Base-by-base conservation (phyloP, 2,329 filamentous ascomycete species). In the Exophiala bonariae region DNA sequence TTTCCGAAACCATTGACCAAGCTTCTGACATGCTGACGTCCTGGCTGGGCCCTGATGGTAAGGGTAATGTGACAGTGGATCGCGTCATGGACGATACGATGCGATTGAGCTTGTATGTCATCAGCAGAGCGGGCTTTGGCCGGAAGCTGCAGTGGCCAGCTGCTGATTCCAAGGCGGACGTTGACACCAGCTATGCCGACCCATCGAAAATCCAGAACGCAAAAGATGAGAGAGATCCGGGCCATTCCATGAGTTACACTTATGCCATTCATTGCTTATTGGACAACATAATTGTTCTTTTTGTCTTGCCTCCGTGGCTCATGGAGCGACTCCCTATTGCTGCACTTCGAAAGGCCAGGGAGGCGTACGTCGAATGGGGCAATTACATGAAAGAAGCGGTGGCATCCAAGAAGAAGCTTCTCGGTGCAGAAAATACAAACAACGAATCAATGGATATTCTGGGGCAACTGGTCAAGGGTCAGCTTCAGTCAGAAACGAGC, bases 71-170 rank as follows among this genome's bases (percentile, higher is more conserved):
- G 32, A 80, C 80, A 0, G 72, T 89, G 18, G 66, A 68, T 30
- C 77, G 81, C 4, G 69, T 78, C 2, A 80, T 84, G 32, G 69
- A 74, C 18, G 85, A 89, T 56, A 82, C 83, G 1, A 89, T 88
- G 82, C 72, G 75, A 41, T 63, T 82, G 52, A 77, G 75, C 44
- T 62, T 83, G 35, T 75, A 81, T 58, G 74, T 82, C 35, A 82
- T 83, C 56, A 80, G 82, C 53, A 81, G 81, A 51, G 85, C 88
- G 44, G 87, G 87, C 0, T 91, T 91, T 61, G 86, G 85, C 3
- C 69, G 76, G 42, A 67, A 71, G n/a, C 64, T 78, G 28, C 56
- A 66, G 13, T 79, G 76, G 76, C 81, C 86, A 1, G 83, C 84
- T 20, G 78, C 87, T 66, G 66, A 72, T 35, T 61, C 50, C 23